Base-by-base conservation (phyloP, 2,329 filamentous ascomycete genomes). In the Talaromyces albobiverticillius region DNA sequence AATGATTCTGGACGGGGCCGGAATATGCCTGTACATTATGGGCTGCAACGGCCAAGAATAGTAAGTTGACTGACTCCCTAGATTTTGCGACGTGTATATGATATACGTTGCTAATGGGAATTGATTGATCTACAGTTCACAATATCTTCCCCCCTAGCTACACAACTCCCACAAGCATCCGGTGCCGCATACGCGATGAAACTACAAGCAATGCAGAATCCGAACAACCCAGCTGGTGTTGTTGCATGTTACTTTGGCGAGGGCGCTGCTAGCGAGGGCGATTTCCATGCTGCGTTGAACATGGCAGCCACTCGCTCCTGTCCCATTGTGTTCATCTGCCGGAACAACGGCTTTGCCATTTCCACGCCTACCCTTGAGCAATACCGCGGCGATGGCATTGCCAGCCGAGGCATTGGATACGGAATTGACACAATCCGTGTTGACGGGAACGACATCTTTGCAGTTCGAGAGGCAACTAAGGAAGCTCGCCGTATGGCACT, bases 21-120 rank as follows among this genome's bases (percentile, higher is more conserved):
- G 59, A 97, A 96, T 65, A 99, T 99, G 94, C 94, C 94, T 0
- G 89, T 97, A 13, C 94, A 99, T 73, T 99, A 97, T 66, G 92
- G 92, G 45, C 91, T 88, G 70, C 83, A 80, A 54, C 85, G 89
- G 59, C 78, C 95, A 54, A 90, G 96, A 62, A 91, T 96, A 65
- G 88, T 92, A 69, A 69, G 83, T 76, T 16, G 26, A 13, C 8
- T n/a, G 10, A 20, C 23, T 11, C 14, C 8, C 16, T 22, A 20
- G 18, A 18, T 22, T 20, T 4, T 13, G 16, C 20, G 9, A 22
- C 18, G 2, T 25, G 3, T 36, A 10, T 25, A 23, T n/a, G 4
- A 23, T 20, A 10, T 5, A 18, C 31, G 11, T 29, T 47, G 10
- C 31, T n/a, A 4, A 25, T 7, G n/a, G n/a, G n/a, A n/a, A 13